phyloP scores from a whole-genome alignment of 2,329 filamentous ascomycete species.

The Pseudohalonectria lignicola region DNA sequence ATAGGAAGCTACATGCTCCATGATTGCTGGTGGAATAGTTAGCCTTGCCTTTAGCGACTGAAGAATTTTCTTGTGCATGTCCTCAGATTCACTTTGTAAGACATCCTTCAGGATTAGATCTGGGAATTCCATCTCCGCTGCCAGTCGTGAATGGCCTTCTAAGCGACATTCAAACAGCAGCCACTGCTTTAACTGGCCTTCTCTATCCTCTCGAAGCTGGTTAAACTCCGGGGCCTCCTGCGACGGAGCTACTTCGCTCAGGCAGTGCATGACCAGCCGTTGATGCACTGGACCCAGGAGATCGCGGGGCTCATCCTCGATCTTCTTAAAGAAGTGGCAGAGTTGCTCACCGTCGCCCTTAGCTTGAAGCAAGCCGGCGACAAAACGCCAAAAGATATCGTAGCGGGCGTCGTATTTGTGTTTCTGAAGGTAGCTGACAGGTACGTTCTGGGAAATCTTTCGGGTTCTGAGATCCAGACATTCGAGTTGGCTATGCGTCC shows the following conservation, averaged over 20 bases:
- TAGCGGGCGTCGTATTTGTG: constrained; percentile 27
- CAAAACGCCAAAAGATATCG: constrained; percentile 30
- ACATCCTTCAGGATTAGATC: constrained; percentile 5
- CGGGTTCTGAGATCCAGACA: constrained; percentile 6
- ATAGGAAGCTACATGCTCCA: too few species aligned
- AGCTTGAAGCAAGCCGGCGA: constrained; percentile 22
- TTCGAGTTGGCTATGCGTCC: constrained; percentile 11
- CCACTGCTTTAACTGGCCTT: constrained; percentile 8
- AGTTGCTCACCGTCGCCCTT: constrained; percentile 2
- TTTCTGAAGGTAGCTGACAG: constrained; percentile 15
- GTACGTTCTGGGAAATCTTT: constrained; percentile 2
- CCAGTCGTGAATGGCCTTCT: constrained; percentile 2
- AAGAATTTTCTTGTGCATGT: neutral
- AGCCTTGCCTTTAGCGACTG: neutral
- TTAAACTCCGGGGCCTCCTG: constrained; percentile 2
- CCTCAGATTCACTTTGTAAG: constrained; percentile 5
- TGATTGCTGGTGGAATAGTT: too few species aligned
- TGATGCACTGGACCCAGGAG: constrained; percentile 23
- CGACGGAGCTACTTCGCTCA: constrained; percentile 15
- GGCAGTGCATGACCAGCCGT: constrained; percentile 25
- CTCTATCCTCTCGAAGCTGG: constrained; percentile 9
- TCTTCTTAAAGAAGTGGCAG: constrained; percentile 15
- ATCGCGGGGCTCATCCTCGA: constrained; percentile 22
- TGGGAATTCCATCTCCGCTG: constrained; percentile 8
- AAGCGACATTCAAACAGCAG: constrained; percentile 13